phyloP scores from a whole-genome alignment of 2,329 filamentous ascomycete genomes.

The Passalora sequoiae region DNA sequence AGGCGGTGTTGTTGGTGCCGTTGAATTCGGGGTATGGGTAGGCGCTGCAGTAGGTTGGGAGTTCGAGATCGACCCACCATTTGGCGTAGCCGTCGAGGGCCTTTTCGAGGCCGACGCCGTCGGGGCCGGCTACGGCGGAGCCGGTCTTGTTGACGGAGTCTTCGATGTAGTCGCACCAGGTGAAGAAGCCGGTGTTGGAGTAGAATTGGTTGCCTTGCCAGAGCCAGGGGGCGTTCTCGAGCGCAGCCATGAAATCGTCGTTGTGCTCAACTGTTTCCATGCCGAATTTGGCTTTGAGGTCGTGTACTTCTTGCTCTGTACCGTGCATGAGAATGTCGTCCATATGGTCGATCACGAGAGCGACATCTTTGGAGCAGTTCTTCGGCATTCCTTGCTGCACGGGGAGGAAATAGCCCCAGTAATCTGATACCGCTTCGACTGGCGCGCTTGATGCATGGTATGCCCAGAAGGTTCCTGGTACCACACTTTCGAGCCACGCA shows the following conservation, averaged over 20 bases:
- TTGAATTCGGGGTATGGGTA: conserved; percentile 48
- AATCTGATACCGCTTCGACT: conserved; percentile 53
- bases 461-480: conserved; percentile 56
- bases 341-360: conserved; percentile 50
- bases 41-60: conserved; percentile 49
- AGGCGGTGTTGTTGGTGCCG: conserved; percentile 41
- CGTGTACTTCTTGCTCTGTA: conserved; percentile 31
- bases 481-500: conserved; percentile 51
- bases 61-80: conserved; percentile 45
- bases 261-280: conserved; percentile 47
- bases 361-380: conserved; percentile 54
- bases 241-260: conserved; percentile 51
- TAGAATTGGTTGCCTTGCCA: conserved; percentile 54
- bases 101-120: conserved; percentile 50
- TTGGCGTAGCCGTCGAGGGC: conserved; percentile 52
- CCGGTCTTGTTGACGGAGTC: conserved; percentile 23
- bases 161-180: conserved; percentile 41
- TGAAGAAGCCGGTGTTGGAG: conserved; percentile 41
- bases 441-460: conserved; percentile 55
- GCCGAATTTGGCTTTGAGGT: conserved; percentile 51
- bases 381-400: conserved; percentile 54
- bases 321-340: conserved; percentile 32
- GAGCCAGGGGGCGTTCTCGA: conserved; percentile 53
- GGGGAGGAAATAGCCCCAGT: conserved; percentile 55
- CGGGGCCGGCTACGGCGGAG: conserved; percentile 24